Conservation (phyloP, 805 yeast species). For the Myxozyma kluyveri region DNA sequence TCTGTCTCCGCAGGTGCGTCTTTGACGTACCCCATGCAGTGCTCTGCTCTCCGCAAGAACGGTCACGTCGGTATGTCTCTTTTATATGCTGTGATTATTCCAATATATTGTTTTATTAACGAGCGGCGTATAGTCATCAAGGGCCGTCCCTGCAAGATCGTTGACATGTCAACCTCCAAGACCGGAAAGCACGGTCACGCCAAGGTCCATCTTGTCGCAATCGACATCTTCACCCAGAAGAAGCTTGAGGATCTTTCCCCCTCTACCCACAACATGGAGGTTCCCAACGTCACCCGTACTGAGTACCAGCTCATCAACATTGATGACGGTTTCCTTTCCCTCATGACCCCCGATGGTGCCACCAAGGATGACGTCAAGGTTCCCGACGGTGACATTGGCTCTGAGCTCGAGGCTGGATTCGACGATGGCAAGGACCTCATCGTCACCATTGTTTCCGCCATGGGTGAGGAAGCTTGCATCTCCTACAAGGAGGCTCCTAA, state of each 20-base stretch:
- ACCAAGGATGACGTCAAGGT: conserved; percentile 98
- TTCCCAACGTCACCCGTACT: conserved; percentile 93
- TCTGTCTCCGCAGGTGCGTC: conserved; percentile 99
- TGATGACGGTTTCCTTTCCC: conserved; percentile 95
- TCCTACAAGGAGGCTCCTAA: conserved; percentile 99
- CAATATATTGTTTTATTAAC: background rate
- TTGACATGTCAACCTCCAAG: conserved; percentile 99
- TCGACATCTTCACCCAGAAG: conserved; percentile 98
- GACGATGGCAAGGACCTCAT: conserved; percentile 97
- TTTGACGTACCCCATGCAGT: conserved; percentile 96
- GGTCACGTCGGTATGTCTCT: conserved; percentile 76
- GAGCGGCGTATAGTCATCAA: conserved; percentile 55
- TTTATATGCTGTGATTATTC: background rate
- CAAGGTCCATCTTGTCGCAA: conserved; percentile 98
- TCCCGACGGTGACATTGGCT: conserved; percentile 98
- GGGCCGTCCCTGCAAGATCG: conserved; percentile 99
- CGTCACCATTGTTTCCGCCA: conserved; percentile 95
- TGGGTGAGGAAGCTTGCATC: conserved; percentile 99
- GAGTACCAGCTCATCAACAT: conserved; percentile 96
- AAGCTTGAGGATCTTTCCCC: conserved; percentile 99
- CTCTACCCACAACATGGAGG: conserved; percentile 99
- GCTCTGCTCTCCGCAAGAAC: conserved; percentile 99
- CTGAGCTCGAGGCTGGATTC: conserved; percentile 83
- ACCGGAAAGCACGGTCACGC: conserved; percentile 99
- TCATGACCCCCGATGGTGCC: conserved; percentile 96